Base-by-base conservation (phyloP, 768 basidiomycete species). In the Amanita pseudoporphyria region DNA sequence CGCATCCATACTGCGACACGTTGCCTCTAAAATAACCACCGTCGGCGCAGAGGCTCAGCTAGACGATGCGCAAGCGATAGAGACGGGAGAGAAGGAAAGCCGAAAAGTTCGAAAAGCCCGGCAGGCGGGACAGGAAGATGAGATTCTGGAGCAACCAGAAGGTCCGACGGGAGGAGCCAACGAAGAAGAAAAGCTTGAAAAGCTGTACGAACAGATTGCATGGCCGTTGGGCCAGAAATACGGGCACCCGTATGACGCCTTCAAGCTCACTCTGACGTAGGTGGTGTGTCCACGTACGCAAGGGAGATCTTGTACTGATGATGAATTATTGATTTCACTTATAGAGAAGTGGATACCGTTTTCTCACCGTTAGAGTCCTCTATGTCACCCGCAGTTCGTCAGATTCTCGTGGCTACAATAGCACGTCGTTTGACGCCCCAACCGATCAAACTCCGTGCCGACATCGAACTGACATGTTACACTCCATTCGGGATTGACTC, bases 361-460 rank as follows among this genome's bases (percentile, higher is more conserved):
- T 93, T 93, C 59, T 71, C 79, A 2, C 72, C 82, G 0, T 72
- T 97, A 30, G 62, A 74, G 6, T 69, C 74, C 3, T 77, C 81
- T 6, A 68, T 84, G 44, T 70, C 79, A 3, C 60, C 71, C 5
- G 70, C 78, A 1, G 84, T 83, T 1, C 69, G 81, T 26, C 65
- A 73, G 3, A 72, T 87, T 37, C 77, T 97, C 16, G 78, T 77
- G 53, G 66, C 76, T 49, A 95, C 91, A 18, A 96, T 99, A 61
- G 93, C 94, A 6, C 84, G 93, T 38, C 84, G 96, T 10, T 74
- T 98, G 33, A 99, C 96, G 0, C 96, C 96, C 1, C 96, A 99
- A 65, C 93, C 96, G 5, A 94, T 99, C 74, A 99, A 97, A 70
- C 79, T 99, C 35, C 90, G 96, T 57, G 93, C 96, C 3, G 96